These are phyloP conservation scores for Lachancea fermentati DNA, from an alignment of 805 yeast species.

Conservation along the genomic window DNA sequence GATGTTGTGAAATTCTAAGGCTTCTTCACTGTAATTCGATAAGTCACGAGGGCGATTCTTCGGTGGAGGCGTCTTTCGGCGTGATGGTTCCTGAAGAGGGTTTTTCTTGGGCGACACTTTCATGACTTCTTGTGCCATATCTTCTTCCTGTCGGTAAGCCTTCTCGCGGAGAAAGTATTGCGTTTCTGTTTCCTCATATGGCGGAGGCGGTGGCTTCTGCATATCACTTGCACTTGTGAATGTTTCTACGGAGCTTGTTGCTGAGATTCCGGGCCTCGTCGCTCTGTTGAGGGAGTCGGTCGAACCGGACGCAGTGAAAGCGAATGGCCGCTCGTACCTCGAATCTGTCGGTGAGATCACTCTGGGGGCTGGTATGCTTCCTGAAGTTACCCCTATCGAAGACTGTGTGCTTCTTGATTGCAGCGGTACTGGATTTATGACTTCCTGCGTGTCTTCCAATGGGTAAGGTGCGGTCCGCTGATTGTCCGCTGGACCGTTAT, in stretches of 20 bases:
- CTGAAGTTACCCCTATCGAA: slow-evolving; percentile 1
- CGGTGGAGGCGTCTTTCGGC: no score
- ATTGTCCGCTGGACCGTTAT: neutral
- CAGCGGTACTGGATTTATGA: slow-evolving; percentile 15
- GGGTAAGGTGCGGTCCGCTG: slow-evolving; percentile 18
- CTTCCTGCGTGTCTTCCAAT: slow-evolving; percentile 17
- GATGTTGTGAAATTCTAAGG: slow-evolving; percentile 19
- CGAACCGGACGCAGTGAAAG: neutral
- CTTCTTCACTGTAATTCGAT: slow-evolving; percentile 18
- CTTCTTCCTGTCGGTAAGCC: slow-evolving; percentile 14
- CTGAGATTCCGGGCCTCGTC: neutral
- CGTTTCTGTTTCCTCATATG: slow-evolving; percentile 17
- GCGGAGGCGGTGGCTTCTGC: slow-evolving; percentile 15
- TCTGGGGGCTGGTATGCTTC: neutral
- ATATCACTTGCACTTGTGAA: slow-evolving; percentile 8
- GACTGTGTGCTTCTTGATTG: slow-evolving; percentile 1
- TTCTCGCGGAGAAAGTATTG: slow-evolving; percentile 15
- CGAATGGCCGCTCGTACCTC: slow-evolving; percentile 16
- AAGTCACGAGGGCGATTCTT: slow-evolving; percentile 14
- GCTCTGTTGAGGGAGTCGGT: slow-evolving; percentile 2
- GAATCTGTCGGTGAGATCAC: slow-evolving; percentile 2
- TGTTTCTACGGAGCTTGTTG: slow-evolving; percentile 7
- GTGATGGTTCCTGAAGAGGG: neutral
- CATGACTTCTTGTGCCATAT: neutral
- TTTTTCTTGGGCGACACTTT: neutral